Conservation (phyloP, 371 early-diverging fungal species). For the Actinomortierella ambigua region DNA sequence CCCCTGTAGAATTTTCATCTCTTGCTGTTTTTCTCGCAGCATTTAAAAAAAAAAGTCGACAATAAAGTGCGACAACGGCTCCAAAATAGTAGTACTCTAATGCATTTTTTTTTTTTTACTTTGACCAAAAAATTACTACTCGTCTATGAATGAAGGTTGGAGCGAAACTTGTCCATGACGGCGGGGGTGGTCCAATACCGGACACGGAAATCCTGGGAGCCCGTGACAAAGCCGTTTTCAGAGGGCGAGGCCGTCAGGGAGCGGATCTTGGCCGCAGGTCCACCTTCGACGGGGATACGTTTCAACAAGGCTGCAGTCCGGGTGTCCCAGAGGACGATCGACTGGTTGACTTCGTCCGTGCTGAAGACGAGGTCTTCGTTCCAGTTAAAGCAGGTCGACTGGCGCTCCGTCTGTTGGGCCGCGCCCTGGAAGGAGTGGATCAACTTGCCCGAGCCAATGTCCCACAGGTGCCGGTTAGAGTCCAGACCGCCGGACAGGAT, state of each 20-base stretch:
- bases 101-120: too few relatives aligned
- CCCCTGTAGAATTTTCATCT: too few relatives aligned
- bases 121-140: too few relatives aligned
- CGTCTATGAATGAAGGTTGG: too few relatives aligned
- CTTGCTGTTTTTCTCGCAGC: too few relatives aligned
- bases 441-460: slow-evolving; percentile 72
- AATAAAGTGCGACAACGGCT: too few relatives aligned
- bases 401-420: slow-evolving; percentile 49
- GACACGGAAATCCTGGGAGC: slow-evolving; percentile 40
- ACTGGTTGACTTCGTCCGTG: slow-evolving; percentile 71
- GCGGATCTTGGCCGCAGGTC: slow-evolving; percentile 58
- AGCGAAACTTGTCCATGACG: too few relatives aligned
- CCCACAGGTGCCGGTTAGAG: slow-evolving; percentile 82
- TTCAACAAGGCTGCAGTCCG: slow-evolving; percentile 60
- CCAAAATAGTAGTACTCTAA: too few relatives aligned
- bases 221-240: slow-evolving; percentile 51
- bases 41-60: too few relatives aligned
- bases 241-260: slow-evolving; percentile 73
- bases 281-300: slow-evolving; percentile 44
- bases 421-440: slow-evolving; percentile 72
- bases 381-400: slow-evolving; percentile 64
- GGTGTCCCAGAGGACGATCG: slow-evolving; percentile 71
- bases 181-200: slow-evolving; percentile 31
- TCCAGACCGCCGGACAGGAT: slow-evolving; percentile 83
- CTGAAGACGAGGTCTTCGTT: slow-evolving; percentile 83